Percentiles rank a stretch among this genome's conserved stretches.
Evolutionary conservation across 257 asterid genomes (phyloP).

Genomic region (Solanum dulcamara): DNA sequence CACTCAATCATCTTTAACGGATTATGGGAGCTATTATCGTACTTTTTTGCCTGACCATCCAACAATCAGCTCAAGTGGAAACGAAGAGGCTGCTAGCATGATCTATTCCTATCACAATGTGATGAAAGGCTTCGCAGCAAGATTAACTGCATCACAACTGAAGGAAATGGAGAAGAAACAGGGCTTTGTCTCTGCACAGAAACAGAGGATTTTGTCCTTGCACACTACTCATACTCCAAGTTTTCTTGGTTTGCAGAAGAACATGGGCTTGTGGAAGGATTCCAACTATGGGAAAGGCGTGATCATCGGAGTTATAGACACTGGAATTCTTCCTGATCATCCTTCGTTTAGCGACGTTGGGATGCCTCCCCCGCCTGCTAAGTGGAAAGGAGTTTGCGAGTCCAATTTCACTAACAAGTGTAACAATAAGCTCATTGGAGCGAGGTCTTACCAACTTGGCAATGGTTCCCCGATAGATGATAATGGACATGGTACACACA

Average conservation of each 20-base stretch:
- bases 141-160: conserved; percentile 19
- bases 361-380: conserved; percentile 37
- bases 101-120: conserved; percentile 27
- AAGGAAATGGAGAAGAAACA: conserved; percentile 16
- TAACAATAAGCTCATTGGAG: conserved; percentile 50
- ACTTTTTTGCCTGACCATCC: conserved; percentile 20
- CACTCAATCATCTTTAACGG: background rate
- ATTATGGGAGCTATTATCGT: conserved; percentile 17
- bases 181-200: conserved; percentile 24
- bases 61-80: background rate
- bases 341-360: conserved; percentile 39
- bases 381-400: conserved; percentile 40
- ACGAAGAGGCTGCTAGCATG: background rate
- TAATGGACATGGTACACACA: conserved; percentile 43
- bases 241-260: conserved; percentile 36
- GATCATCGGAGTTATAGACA: conserved; percentile 37
- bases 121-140: conserved; percentile 36
- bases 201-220: conserved; percentile 9
- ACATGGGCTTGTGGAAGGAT: conserved; percentile 33
- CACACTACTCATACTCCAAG: conserved; percentile 36
- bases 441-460: background rate
- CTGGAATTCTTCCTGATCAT: conserved; percentile 27
- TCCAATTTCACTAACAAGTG: conserved; percentile 2
- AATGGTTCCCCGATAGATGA: conserved; percentile 6
- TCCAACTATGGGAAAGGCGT: conserved; percentile 42